phyloP scores from a whole-genome alignment of 2,329 filamentous ascomycete genomes.

The Leptographium wingfieldii region DNA sequence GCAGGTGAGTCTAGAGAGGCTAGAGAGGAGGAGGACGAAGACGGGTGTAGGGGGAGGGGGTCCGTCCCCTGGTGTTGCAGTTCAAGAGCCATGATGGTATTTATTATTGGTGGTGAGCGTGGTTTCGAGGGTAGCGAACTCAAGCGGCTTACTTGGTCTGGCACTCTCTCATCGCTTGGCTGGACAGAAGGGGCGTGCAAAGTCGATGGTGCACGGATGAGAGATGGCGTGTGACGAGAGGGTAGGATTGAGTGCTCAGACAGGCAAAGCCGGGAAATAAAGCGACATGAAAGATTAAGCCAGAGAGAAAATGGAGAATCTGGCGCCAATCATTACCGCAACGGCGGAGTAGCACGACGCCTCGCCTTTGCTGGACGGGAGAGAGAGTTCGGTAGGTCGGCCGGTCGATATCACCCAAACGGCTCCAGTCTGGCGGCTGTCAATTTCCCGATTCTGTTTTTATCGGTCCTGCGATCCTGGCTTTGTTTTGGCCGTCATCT shows the following conservation, averaged over 20 bases:
- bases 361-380: not conserved
- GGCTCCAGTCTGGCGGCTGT: not conserved
- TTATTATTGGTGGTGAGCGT: not conserved
- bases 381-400: not conserved
- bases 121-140: not conserved
- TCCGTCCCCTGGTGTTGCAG: conserved; percentile 2
- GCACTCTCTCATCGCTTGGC: not conserved
- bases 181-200: not conserved
- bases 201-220: not conserved
- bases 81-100: conserved; percentile 10
- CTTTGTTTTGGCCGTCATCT: not conserved
- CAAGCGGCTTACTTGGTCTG: not conserved
- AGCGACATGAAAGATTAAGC: not conserved
- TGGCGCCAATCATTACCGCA: not conserved
- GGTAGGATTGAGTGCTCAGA: conserved; percentile 1
- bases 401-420: not conserved
- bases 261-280: not conserved
- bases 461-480: not conserved
- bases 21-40: not conserved
- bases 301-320: not conserved
- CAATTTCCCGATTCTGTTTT: not conserved
- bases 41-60: not conserved
- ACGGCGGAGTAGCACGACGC: not conserved
- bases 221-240: not conserved
- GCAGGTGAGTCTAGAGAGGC: not conserved